These are phyloP conservation scores for Microdochium paspali DNA, from an alignment of 2,329 filamentous ascomycete species.

Conservation along the genomic window DNA sequence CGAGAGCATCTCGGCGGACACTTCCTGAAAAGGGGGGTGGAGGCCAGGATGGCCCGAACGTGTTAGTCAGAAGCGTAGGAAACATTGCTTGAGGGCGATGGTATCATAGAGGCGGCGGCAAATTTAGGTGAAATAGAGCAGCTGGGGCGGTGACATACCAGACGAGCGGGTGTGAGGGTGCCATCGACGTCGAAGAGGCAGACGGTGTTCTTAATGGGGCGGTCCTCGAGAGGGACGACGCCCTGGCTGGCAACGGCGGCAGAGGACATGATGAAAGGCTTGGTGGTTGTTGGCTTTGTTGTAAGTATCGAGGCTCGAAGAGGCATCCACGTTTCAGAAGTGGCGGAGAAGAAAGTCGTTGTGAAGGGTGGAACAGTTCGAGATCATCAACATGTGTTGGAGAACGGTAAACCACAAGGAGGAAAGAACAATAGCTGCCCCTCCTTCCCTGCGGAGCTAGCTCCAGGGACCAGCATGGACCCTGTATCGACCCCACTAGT, in stretches of 20 bases:
- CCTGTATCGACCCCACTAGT: background rate
- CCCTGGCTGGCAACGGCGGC: conserved; percentile 15
- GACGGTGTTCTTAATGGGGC: conserved; percentile 87
- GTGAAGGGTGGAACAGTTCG: background rate
- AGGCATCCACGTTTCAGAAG: background rate
- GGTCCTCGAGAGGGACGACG: conserved; percentile 70
- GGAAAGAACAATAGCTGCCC: background rate
- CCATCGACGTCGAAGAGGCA: conserved; percentile 94
- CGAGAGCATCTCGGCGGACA: conserved; percentile 72
- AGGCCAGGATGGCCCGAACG: too few relatives aligned
- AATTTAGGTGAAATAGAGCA: background rate
- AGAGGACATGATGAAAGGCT: conserved; percentile 27
- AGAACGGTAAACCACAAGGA: too few relatives aligned
- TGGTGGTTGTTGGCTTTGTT: conserved; percentile 3
- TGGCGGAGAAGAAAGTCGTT: conserved; percentile 2
- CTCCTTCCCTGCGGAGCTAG: background rate
- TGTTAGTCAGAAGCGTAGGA: conserved; percentile 4
- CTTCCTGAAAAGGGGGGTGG: conserved; percentile 35
- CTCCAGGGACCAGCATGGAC: background rate
- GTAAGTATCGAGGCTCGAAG: background rate
- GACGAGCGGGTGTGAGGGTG: conserved; percentile 76
- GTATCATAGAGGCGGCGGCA: background rate
- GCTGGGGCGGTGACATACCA: conserved; percentile 44
- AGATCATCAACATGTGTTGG: too few relatives aligned
- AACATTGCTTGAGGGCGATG: background rate